Evolutionary conservation across 2,329 filamentous ascomycete species (phyloP).

Genomic region (Ascocoryne sarcoides): DNA sequence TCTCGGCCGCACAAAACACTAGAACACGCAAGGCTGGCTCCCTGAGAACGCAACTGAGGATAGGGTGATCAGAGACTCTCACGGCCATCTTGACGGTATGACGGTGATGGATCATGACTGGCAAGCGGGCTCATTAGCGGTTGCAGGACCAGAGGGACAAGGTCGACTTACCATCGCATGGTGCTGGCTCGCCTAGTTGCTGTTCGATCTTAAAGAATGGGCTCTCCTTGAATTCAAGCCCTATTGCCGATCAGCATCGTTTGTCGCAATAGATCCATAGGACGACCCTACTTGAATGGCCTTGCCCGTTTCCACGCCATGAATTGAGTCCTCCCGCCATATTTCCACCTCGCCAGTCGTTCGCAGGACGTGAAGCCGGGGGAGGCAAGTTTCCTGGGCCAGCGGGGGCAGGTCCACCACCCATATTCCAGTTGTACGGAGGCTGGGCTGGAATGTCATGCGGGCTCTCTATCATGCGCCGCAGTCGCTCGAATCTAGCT

Average conservation of each 20-base stretch:
- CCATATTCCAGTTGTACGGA: background rate
- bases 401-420: too few species aligned
- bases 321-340: background rate
- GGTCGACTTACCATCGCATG: conserved; percentile 61
- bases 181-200: conserved; percentile 53
- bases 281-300: background rate
- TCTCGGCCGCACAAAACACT: conserved; percentile 71
- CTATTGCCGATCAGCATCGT: conserved; percentile 13
- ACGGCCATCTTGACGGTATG: conserved; percentile 49
- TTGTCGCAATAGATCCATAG: background rate
- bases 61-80: conserved; percentile 40
- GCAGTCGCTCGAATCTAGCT: conserved; percentile 21
- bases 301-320: conserved; percentile 4
- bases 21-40: conserved; percentile 53
- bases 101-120: conserved; percentile 29
- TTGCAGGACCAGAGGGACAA: background rate
- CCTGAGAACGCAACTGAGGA: conserved; percentile 15
- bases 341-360: conserved; percentile 6
- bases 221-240: conserved; percentile 59
- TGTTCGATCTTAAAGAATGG: conserved; percentile 73
- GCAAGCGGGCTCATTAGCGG: conserved; percentile 1
- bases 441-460: background rate
- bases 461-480: conserved; percentile 21
- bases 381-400: background rate
- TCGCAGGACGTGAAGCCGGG: background rate